Base-by-base conservation (phyloP, 2,329 filamentous ascomycete species). In the Emmonsiellopsis sp. region DNA sequence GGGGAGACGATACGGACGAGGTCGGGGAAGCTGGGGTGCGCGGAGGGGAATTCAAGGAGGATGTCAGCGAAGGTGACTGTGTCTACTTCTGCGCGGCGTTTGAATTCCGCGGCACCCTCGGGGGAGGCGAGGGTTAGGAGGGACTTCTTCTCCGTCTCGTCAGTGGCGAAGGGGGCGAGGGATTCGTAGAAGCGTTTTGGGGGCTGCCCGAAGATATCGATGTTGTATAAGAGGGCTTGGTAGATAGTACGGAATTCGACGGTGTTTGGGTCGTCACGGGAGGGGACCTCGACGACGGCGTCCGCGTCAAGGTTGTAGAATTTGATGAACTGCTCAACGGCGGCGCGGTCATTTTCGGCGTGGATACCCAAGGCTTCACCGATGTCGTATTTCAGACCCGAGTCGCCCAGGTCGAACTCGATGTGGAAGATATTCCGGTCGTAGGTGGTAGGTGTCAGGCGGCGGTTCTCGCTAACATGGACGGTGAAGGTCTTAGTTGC, bases 381-480 rank as follows among this genome's bases (percentile, higher is more conserved):
- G 64, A 98, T 97, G 68, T 95, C 88, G 74, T 98, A 98, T 42
- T 83, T 95, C 59, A 98, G 83, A 40, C 91, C 92, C 36, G 92
- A 95, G 64, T 85, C 74, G 56, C 92, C 92, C 27, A 98, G 82
- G 66, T 97, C 93, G 65, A 98, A 98, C 73, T 98, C 93, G 58
- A 98, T 97, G 75, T 98, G 93, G 85, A 98, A 98, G 72, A 98
- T 97, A 79, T 98, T 96, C 62, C 93, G 89, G 71, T 97, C 91
- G 68, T 98, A 98, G 34, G 84, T 86, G 27, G 73, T 64, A 2
- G 93, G 93, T 0, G 93, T 98, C 53, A 98, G 81, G 58, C 93
- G 84, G 57, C 93, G 88, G 75, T 95, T 96, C 77, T 97, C 93
- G 77, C 94, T 89, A 71, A 98, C 91, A 52, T 84, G 86, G 52